Evolutionary conservation across 202 grass and related monocot species (phyloP), one percentile per base, ranked within the genome.

Genomic region (Panicum hallii): DNA sequence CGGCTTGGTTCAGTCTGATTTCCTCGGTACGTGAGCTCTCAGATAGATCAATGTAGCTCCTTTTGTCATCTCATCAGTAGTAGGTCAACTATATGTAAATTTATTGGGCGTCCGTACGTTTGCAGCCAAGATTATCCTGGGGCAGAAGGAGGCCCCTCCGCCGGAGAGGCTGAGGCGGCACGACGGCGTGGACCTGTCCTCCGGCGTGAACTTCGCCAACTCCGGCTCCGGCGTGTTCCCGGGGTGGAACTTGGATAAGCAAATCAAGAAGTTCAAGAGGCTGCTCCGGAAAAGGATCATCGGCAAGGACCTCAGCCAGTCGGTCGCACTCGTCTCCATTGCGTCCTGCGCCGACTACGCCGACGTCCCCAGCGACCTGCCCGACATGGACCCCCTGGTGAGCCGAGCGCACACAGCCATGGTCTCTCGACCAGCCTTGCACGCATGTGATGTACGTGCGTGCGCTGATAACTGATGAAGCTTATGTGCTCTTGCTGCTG

Each of bases 1-100:
- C 54, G 74, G 54, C 74, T 44, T 44, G 74, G 38, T 77, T 22
- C 74, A 77, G 8, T 60, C 74, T 16, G 74, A 77, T 55, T 60
- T 77, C 38, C 0, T 77, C 74, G 74, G 74, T 77, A 60, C 11
- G 17, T 38, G 36, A 19, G 6, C 52, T 54, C 48, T 38, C 36
- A 38, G 36, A 34, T 34, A 34, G 16, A 54, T 57, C 54, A 57
- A 38, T 7, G 17, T 22, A n/a, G 11, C 10, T 58, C 32, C 5
- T 3, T 38, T 38, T 38, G 4, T 38, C 36, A 38, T 38, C 4
- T 38, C 4, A 38, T 38, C 3, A 38, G 36, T 38, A 38, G 36
- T 22, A 22, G n/a, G 7, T 57, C 55, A 8, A 1, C 36, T 38
- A 38, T 38, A 38, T 38, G 3, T 38, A 38, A 38, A 38, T 38